These are phyloP conservation scores for Malus domestica DNA, from an alignment of 306 rosid genomes.

Conservation along the genomic window ASM211411v1 NC_041791.1:3480001-3480500, in stretches of 20 bases:
- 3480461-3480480: background rate
- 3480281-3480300: background rate
- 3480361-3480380: background rate
- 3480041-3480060: constrained; percentile 29
- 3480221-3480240: background rate
- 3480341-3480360: background rate
- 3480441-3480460: background rate
- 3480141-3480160: constrained; percentile 41
- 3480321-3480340: background rate
- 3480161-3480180: background rate
- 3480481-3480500: background rate
- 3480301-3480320: background rate
- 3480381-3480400: background rate
- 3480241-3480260: background rate
- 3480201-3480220: background rate
- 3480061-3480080: constrained; percentile 40
- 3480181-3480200: background rate
- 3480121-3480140: constrained; percentile 53
- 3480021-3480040: constrained; percentile 28
- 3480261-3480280: background rate
- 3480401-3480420: background rate
- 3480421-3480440: background rate
- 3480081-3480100: constrained; percentile 29
- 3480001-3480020: constrained; percentile 35
- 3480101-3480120: constrained; percentile 38